Base-by-base conservation (phyloP, 2,329 filamentous ascomycete genomes). In the Blastomyces parvus region DNA sequence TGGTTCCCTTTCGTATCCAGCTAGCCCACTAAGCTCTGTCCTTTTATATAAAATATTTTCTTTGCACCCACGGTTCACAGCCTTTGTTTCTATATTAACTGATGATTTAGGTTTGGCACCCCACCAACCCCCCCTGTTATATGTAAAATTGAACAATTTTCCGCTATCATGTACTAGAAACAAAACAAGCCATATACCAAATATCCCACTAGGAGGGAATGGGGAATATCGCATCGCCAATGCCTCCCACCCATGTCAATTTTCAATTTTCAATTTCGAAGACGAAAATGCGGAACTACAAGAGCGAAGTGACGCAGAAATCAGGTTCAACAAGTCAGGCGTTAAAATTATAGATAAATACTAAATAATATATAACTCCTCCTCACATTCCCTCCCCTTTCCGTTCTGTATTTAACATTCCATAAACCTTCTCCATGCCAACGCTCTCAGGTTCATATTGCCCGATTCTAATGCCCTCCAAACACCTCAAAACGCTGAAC, bases 331-430 rank as follows among this genome's bases (percentile, higher is more conserved):
- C 30, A 56, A 38, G 33, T 38, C 30, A 56, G 13, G 14, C 30
- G 53, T 36, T 56, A 56, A 56, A 55, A 38, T 38, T 56, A 38
- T 33, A 56, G 22, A 36, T 58, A 58, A 58, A 58, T 58, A 25
- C 36, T 25, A 40, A 38, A 58, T 58, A 25, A 11, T 42, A 36
- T 56, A 22, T 44, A 44, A 44, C 33, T 25, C 19, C n/a, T 36
- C 36, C 27, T 27, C 36, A 25, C 55, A 40, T 58, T 58, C n/a
- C 55, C 55, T 27, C 13, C n/a, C 36, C 22, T 25, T 42, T n/a
- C 36, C 9, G 42, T 58, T 6, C n/a, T 42, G 9, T 13, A 38
- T 38, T 42, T 58, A 25, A 3, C 36, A 13, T 19, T 40, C n/a
- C 55, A 38, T 40, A 57, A 8, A 19, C 30, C 8, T 8, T 55